Evolutionary conservation across 305 asterid species (phyloP), one percentile per base, ranked within the genome.

Genomic region (Solanum hybrid): DNA sequence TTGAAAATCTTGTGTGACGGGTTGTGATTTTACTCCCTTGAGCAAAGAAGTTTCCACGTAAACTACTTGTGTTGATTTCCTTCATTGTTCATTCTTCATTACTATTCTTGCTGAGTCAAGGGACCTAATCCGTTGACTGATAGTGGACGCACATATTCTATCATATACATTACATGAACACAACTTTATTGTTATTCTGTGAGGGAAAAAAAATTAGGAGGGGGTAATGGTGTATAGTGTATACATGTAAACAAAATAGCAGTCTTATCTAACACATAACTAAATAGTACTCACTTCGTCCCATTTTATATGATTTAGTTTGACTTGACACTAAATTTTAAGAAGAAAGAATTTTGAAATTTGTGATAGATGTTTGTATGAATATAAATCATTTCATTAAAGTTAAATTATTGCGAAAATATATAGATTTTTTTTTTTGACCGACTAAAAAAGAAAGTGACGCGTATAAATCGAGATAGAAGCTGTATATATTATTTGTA

Each of bases 381-480:
- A 56, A 56, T 56, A 56, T 51, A 51, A 51, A 15, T 14, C 7
- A 51, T 51, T 51, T 51, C 64, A 51, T 51, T 51, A 56, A 17
- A 56, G 4, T 17, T 6, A 56, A 56, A 56, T 17, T 56, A 0
- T 6, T 17, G 2, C 1, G 0, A 56, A 56, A 56, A 17, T 56
- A 17, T 56, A 56, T 17, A 6, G 3, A 17, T 2, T 0, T 2
- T 15, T 51, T 45, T 17, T 56, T 2, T 0, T 0, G 4, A 56
- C 4, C 4, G 0, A 56, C 24, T 56, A 17, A 56, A 56, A 56
- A 56, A 2, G 64, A 45, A 56, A 56, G 24, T 17, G n/a, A 6
- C 10, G 8, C 1, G 4, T 56, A 56, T 56, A 17, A 17, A 56
- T 56, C 24, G n/a, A 56, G 22, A 56, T 17, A 56, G 69, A 56